phyloP scores from a whole-genome alignment of 768 basidiomycete species.

The Kwoniella sp. region DNA sequence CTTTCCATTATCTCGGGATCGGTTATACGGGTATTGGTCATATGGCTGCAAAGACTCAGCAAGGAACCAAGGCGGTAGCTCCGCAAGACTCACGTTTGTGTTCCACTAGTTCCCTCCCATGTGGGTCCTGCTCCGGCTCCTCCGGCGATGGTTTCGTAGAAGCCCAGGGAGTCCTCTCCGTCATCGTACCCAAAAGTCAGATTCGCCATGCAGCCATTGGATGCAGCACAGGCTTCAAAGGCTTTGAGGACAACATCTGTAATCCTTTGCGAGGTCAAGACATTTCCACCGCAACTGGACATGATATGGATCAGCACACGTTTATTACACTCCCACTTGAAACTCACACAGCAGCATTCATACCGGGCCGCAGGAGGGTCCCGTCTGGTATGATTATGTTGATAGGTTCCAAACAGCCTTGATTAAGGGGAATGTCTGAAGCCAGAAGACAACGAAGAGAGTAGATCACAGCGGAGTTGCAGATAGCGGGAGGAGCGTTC shows the following conservation, averaged over 20 bases:
- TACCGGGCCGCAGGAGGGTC: conserved; percentile 75
- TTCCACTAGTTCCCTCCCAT: conserved; percentile 39
- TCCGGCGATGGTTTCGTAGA: conserved; percentile 65
- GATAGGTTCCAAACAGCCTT: conserved; percentile 34
- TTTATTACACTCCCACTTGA: not conserved
- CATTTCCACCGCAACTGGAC: conserved; percentile 72
- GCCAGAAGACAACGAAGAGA: conserved; percentile 34
- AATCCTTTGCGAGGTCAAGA: conserved; percentile 86
- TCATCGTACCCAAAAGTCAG: conserved; percentile 85
- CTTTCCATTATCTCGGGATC: conserved; percentile 45
- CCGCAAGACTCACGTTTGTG: conserved; percentile 27
- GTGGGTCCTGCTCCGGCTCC: conserved; percentile 44
- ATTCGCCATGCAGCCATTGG: conserved; percentile 82
- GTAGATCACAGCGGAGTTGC: conserved; percentile 52
- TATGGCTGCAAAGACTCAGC: not conserved
- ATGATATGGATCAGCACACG: not conserved
- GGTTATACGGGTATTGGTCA: conserved; percentile 38
- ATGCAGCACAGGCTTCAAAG: conserved; percentile 86
- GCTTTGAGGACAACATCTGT: conserved; percentile 92
- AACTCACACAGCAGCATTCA: conserved; percentile 75
- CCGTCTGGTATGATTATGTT: conserved; percentile 77
- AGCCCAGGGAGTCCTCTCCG: conserved; percentile 69
- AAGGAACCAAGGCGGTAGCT: not conserved
- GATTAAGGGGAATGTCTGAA: conserved; percentile 48
- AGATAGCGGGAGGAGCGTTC: conserved; percentile 45